These are phyloP conservation scores for Pseudocercospora ulei DNA, from an alignment of 2,329 filamentous ascomycete species.

Conservation along the genomic window DNA sequence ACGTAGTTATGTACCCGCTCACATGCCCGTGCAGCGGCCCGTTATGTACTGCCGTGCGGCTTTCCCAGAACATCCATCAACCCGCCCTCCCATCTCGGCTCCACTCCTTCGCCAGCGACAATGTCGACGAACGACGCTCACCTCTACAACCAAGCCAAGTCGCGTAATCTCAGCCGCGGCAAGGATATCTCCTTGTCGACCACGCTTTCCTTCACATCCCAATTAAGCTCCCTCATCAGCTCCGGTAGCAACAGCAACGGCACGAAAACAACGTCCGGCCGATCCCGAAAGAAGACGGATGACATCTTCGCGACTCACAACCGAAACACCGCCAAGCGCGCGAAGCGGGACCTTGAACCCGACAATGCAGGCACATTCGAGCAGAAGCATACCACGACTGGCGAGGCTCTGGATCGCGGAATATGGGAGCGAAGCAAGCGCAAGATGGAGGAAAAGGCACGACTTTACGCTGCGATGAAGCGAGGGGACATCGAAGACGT, in stretches of 20 bases:
- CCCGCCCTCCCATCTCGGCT: neutral
- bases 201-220: conserved; percentile 75
- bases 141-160: conserved; percentile 19
- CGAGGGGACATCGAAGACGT: conserved; percentile 63
- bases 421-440: conserved; percentile 58
- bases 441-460: conserved; percentile 82
- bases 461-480: conserved; percentile 81
- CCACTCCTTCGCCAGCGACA: neutral
- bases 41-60: neutral
- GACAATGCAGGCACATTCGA: conserved; percentile 49
- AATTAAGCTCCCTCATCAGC: conserved; percentile 70
- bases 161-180: conserved; percentile 50
- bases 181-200: conserved; percentile 60
- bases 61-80: conserved; percentile 2
- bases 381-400: conserved; percentile 55
- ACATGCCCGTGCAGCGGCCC: conserved; percentile 10
- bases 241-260: conserved; percentile 38
- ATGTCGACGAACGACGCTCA: conserved; percentile 20
- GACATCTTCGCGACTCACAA: conserved; percentile 62
- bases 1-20: too few species aligned
- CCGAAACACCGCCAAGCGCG: conserved; percentile 53
- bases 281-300: conserved; percentile 53
- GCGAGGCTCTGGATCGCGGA: conserved; percentile 51
- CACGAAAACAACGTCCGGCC: conserved; percentile 36
- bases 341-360: conserved; percentile 49